Evolutionary conservation across 78 protist species (phyloP).

Genomic region (Dictyostelium purpureum): DNA sequence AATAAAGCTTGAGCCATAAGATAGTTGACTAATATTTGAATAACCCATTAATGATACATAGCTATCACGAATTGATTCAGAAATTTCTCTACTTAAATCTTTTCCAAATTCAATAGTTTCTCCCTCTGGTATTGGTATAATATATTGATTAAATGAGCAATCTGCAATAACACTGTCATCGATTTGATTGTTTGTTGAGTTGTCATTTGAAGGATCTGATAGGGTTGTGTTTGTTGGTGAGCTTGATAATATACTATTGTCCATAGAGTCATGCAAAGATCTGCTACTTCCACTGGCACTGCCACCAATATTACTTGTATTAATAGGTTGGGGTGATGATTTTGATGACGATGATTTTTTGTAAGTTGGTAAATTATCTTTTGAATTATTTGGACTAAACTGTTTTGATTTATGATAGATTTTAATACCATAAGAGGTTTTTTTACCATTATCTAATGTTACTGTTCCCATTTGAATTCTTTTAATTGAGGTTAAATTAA

Average conservation of each 20-base stretch:
- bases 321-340: not conserved
- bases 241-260: not conserved
- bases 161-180: conserved; percentile 19
- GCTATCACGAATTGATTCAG: conserved; percentile 49
- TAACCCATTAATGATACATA: not conserved
- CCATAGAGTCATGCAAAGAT: not conserved
- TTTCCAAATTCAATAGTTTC: conserved; percentile 62
- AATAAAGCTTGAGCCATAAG: conserved; percentile 3
- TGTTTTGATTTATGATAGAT: conserved; percentile 14
- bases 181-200: not conserved
- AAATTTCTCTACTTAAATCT: conserved; percentile 34
- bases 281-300: not conserved
- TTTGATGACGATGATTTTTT: not conserved
- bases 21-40: conserved; percentile 1
- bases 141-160: conserved; percentile 17
- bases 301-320: not conserved
- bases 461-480: conserved; percentile 46
- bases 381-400: not conserved
- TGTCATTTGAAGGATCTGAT: not conserved
- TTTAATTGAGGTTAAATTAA: not conserved
- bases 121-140: conserved; percentile 71
- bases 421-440: conserved; percentile 62
- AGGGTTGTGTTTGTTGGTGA: conserved; percentile 4
- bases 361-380: not conserved
- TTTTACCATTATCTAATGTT: conserved; percentile 21